Evolutionary conservation across 1,284 basidiomycete species (phyloP), one percentile per base, ranked within the genome.

Genomic region (Trichosporon coremiiforme): DNA sequence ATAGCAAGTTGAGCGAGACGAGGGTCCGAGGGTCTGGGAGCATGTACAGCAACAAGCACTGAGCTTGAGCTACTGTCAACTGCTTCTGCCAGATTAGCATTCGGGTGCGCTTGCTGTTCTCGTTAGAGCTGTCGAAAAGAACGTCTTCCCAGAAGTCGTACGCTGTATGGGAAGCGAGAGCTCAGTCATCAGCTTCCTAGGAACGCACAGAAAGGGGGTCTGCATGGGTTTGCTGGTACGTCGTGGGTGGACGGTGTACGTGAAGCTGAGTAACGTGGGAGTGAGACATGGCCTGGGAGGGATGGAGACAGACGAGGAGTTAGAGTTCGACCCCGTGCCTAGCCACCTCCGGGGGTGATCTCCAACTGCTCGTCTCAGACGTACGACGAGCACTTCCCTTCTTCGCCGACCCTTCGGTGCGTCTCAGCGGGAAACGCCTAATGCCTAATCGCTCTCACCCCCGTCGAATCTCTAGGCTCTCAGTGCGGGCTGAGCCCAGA

Each of bases 381-480:
- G 50, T 53, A 13, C 50, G 50, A 53, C 50, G 50, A n/a, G 17
- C 13, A 17, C 38, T 12, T 12, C 38, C 15, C 38, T 38, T 12
- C 41, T 53, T 53, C 50, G 50, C 50, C 50, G 9, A 12, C 50
- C 50, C 50, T 53, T 53, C 50, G 50, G 20, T 53, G 50, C 22
- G 50, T 53, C 50, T 53, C 50, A 53, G 50, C 50, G 50, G 50
- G 50, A 53, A 53, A 53, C 50, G 50, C 50, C 50, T 53, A 53
- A 53, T 53, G 50, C 50, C 17, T 53, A 53, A 53, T 38, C 12
- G 35, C 35, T 36, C 35, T 8, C 35, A 36, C 35, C 35, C 35
- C 10, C 35, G 38, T 12, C 15, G 38, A 12, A 25, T 41, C 38
- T 12, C 35, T 8, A 10, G 8, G 38, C 38, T 41, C 12, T 15